Percentiles rank a stretch among this genome's conserved stretches.
These are phyloP conservation scores for Zygoascus tannicola DNA, from an alignment of 805 yeast species.

Conservation along the genomic window DNA sequence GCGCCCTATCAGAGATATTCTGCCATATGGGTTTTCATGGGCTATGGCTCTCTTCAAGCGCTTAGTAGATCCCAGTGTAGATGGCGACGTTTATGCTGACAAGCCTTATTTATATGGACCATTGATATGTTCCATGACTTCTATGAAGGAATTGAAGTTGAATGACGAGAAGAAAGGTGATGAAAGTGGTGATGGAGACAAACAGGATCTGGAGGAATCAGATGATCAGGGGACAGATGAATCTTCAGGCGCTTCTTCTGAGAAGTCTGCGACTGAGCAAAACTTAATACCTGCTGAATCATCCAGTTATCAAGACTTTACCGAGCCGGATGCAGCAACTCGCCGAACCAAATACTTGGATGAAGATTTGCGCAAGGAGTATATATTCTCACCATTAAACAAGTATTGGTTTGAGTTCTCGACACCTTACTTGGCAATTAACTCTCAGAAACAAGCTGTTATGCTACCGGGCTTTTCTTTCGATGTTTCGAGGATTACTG, in stretches of 20 bases:
- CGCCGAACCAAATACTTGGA: constrained; percentile 41
- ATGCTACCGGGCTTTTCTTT: constrained; percentile 41
- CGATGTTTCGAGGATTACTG: constrained; percentile 30
- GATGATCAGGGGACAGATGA: background rate
- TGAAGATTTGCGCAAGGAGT: constrained; percentile 31
- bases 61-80: constrained; percentile 55
- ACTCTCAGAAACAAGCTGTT: constrained; percentile 26
- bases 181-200: background rate
- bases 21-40: constrained; percentile 47
- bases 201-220: background rate
- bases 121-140: constrained; percentile 48
- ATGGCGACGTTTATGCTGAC: constrained; percentile 51
- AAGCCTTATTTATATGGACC: constrained; percentile 57
- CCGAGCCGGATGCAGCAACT: constrained; percentile 1
- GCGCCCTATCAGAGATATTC: constrained; percentile 44
- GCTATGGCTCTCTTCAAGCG: constrained; percentile 50
- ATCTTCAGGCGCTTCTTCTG: background rate
- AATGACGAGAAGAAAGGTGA: constrained; percentile 17
- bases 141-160: constrained; percentile 27
- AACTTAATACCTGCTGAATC: background rate
- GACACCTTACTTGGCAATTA: constrained; percentile 39
- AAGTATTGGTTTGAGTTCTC: constrained; percentile 44
- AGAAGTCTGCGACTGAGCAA: background rate
- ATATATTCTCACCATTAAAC: constrained; percentile 32
- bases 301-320: background rate